Evolutionary conservation across 1,284 basidiomycete genomes (phyloP).

Genomic region (Cutaneotrichosporon sp.): DNA sequence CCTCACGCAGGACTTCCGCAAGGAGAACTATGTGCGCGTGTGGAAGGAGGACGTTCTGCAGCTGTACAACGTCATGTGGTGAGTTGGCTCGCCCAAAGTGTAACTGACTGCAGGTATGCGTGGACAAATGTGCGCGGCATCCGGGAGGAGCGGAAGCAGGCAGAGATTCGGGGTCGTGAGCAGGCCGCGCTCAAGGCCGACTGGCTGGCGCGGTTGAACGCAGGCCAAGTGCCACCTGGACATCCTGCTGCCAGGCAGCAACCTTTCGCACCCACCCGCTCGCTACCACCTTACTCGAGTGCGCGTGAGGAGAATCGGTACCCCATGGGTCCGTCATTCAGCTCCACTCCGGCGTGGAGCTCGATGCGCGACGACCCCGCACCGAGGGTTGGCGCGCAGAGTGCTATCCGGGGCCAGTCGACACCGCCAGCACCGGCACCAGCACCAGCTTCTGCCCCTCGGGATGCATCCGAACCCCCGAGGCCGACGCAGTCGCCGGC

Average conservation of each 20-base stretch:
- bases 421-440: not conserved
- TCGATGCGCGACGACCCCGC: not conserved
- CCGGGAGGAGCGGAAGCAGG: slow-evolving; percentile 26
- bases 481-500: no score
- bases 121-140: slow-evolving; percentile 45
- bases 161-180: slow-evolving; percentile 24
- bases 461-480: no score
- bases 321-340: not conserved
- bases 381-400: not conserved
- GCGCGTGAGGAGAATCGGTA: not conserved
- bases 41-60: slow-evolving; percentile 97
- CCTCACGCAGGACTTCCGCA: slow-evolving; percentile 83
- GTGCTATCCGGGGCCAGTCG: not conserved
- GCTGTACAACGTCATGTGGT: slow-evolving; percentile 90
- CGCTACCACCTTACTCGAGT: not conserved
- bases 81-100: slow-evolving; percentile 56
- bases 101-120: slow-evolving; percentile 41
- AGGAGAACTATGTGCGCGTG: slow-evolving; percentile 76
- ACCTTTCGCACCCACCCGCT: not conserved
- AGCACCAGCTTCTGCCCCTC: no score
- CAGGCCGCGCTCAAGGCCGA: slow-evolving; percentile 17
- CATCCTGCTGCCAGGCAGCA: not conserved
- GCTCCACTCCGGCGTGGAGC: not conserved
- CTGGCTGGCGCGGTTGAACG: not conserved
- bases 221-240: not conserved